Evolutionary conservation across 2,329 filamentous ascomycete species (phyloP).

Genomic region (Aspergillus terreus): DNA sequence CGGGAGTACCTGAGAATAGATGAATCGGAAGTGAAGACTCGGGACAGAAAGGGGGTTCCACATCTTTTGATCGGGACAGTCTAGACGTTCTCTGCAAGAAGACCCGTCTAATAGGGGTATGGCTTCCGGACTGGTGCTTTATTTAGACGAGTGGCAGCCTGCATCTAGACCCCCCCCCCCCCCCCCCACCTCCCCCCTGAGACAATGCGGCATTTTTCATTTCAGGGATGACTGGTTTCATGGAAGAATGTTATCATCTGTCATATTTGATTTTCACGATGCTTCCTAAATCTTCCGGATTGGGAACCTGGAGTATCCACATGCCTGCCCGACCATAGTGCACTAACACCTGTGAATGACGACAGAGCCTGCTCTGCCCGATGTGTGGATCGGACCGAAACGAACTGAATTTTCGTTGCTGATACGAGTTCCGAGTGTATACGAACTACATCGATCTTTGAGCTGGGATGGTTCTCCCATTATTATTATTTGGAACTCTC

Average conservation of each 20-base stretch:
- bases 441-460: not conserved
- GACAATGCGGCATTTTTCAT: slow-evolving; percentile 9
- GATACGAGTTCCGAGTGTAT: no score
- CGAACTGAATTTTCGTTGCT: not conserved
- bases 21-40: not conserved
- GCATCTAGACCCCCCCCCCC: no score
- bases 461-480: not conserved
- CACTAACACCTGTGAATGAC: slow-evolving; percentile 4
- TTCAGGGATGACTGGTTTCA: not conserved
- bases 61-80: no score
- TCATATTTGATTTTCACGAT: not conserved
- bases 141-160: no score
- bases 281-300: slow-evolving; percentile 15
- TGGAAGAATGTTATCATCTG: not conserved
- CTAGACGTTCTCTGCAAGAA: no score
- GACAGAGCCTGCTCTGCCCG: slow-evolving; percentile 6
- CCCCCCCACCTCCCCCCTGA: no score
- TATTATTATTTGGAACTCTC: no score
- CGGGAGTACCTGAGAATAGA: not conserved
- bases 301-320: slow-evolving; percentile 7
- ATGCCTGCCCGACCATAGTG: slow-evolving; percentile 4
- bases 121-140: no score
- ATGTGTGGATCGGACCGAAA: slow-evolving; percentile 4
- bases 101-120: no score
- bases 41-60: not conserved